Base-by-base conservation (phyloP, 1,284 basidiomycete genomes). In the Cutaneotrichosporon daszewskae region DNA sequence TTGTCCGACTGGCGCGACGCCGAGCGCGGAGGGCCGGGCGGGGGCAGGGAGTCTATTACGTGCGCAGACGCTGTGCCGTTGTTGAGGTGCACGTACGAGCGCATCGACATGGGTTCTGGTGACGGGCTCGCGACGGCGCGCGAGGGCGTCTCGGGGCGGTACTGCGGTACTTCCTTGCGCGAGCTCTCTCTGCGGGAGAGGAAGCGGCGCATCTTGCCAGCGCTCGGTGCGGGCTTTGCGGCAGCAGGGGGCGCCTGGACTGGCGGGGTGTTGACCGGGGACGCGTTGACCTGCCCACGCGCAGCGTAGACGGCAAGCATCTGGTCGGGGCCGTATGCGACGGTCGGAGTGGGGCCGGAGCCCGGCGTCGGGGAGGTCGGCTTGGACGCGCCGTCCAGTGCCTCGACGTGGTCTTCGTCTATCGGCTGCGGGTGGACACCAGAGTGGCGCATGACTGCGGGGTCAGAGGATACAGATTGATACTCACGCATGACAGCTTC, bases 231-330 rank as follows among this genome's bases (percentile, higher is more conserved):
- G 37, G 40, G 36, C 37, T 29, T 22, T 29, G 42, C 31, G 7
- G 53, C 39, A 13, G 42, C 33, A 9, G 39, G 32, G 3, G 37
- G 43, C 23, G 43, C 38, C 28, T 16, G 33, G 34, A 17, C 37
- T 31, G 14, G 41, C 3, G 51, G 49, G 2, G 52, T 45, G 27
- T 40, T 40, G 20, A 40, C 32, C 40, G 45, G 23, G 41, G 37
- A 31, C 33, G 40, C 18, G 12, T 51, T 47, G 38, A 57, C 57
- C 38, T 61, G 60, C 34, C 58, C 59, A 39, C 64, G 62, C 29
- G 64, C 65, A 16, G 69, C 69, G 53, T 72, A 72, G n/a, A 69
- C 66, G 4, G 68, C 68, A 11, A 72, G 58, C 60, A 70, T 64
- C 45, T 70, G 62, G 49, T 72, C 69, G 11, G 69, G 69, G 40